Evolutionary conservation across 2,329 filamentous ascomycete genomes (phyloP).

Genomic region (Furcasterigmium sp.): DNA sequence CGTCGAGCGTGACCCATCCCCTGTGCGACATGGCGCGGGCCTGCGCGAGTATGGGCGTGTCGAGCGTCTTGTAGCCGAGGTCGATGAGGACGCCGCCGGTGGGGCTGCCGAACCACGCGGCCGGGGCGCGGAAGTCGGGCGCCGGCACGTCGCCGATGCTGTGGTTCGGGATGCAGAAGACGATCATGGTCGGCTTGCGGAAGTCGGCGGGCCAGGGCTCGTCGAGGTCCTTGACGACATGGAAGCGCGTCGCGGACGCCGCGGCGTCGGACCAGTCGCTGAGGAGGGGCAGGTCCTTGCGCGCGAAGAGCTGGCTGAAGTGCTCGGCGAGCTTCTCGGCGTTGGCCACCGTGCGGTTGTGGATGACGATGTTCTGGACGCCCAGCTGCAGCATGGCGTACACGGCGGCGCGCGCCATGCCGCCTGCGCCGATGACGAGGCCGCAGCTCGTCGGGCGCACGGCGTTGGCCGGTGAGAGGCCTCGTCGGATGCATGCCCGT

Average conservation of each 20-base stretch:
- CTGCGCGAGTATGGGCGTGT: constrained; percentile 66
- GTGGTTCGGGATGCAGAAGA: constrained; percentile 72
- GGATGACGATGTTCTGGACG: constrained; percentile 69
- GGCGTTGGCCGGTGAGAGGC: constrained; percentile 67
- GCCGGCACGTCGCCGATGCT: constrained; percentile 57
- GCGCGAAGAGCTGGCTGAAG: constrained; percentile 54
- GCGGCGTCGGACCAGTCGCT: constrained; percentile 28
- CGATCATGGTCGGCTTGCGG: constrained; percentile 65
- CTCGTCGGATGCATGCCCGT: constrained; percentile 64
- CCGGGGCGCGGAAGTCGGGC: constrained; percentile 65
- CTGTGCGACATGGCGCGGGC: constrained; percentile 53
- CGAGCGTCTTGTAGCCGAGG: constrained; percentile 67
- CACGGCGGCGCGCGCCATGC: constrained; percentile 73
- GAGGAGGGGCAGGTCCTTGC: constrained; percentile 35
- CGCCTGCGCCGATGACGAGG: constrained; percentile 60
- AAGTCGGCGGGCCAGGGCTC: constrained; percentile 61
- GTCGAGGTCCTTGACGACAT: constrained; percentile 52
- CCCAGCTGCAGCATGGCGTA: constrained; percentile 76
- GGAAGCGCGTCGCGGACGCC: constrained; percentile 32
- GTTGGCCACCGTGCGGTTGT: constrained; percentile 64
- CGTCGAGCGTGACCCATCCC: constrained; percentile 72
- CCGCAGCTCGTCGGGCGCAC: constrained; percentile 50
- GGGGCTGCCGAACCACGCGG: constrained; percentile 63
- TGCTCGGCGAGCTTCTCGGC: constrained; percentile 64
- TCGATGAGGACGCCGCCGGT: constrained; percentile 75